Evolutionary conservation across 2,329 filamentous ascomycete species (phyloP).

Genomic region (Fusarium sulawesiense): DNA sequence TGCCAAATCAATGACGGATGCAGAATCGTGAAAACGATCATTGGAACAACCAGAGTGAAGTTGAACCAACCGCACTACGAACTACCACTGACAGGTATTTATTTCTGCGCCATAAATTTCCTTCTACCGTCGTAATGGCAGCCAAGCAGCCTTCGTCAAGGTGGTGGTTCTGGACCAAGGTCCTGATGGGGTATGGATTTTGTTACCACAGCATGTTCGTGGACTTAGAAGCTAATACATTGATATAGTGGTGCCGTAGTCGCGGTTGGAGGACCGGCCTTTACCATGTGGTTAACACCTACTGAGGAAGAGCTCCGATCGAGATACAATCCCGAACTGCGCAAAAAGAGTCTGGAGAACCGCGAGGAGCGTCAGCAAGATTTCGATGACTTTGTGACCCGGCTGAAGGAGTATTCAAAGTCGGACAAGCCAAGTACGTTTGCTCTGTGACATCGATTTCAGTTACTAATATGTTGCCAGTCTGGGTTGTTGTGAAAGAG

Average conservation of each 20-base stretch:
- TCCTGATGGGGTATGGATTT: constrained; percentile 72
- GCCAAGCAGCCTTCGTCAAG: constrained; percentile 61
- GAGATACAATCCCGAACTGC: constrained; percentile 94
- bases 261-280: constrained; percentile 84
- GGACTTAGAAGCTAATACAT: constrained; percentile 23
- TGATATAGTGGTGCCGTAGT: constrained; percentile 72
- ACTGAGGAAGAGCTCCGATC: constrained; percentile 93
- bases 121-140: constrained; percentile 41
- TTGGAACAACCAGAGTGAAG: constrained; percentile 39
- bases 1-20: constrained; percentile 49
- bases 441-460: background rate
- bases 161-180: constrained; percentile 74
- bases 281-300: constrained; percentile 83
- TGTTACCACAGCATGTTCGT: constrained; percentile 21
- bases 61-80: constrained; percentile 1
- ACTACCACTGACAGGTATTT: background rate
- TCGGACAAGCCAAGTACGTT: constrained; percentile 88
- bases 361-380: constrained; percentile 82
- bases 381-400: constrained; percentile 86
- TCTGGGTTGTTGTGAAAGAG: constrained; percentile 64
- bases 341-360: constrained; percentile 84
- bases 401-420: constrained; percentile 89
- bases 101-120: background rate
- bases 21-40: constrained; percentile 46
- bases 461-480: constrained; percentile 48